Base-by-base conservation (phyloP, 805 yeast genomes). In the Monosporozyma siamensis region DNA sequence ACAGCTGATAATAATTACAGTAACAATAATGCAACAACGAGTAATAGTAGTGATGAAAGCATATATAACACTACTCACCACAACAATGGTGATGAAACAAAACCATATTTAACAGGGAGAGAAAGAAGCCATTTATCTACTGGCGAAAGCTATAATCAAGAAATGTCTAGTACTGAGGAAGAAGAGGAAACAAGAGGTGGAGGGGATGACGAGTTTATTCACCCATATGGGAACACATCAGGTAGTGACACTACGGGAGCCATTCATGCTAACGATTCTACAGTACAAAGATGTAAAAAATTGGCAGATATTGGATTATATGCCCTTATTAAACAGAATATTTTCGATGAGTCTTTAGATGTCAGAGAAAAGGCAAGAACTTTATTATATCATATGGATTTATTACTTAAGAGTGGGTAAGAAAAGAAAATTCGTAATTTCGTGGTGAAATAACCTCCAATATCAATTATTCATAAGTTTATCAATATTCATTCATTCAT, bases 281-380 rank as follows among this genome's bases (percentile, higher is more conserved):
- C 61, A 9, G 41, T 55, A 10, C 48, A 44, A 34, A 50, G 65
- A 41, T 61, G 63, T 41, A 48, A 51, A 38, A 58, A 53, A 43
- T 48, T 61, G 10, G 56, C 51, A 8, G 46, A 45, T 10, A 41
- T 57, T 38, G 64, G 64, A 4, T 42, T 61, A 18, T 50, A 54
- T 40, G 58, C 57, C 18, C 44, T 58, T 4, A 58, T 61, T 6
- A 53, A 56, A 45, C 44, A 51, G 14, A 59, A 58, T 21, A 48
- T 54, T 1, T 50, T 52, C 15, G 61, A 55, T 32, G 55, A 51
- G 15, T 47, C 58, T 6, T 44, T 58, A 11, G 45, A 54, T 29
- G 61, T 58, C 3, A 51, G 59, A 41, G 64, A 61, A 34, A 59
- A 59, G 42, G 61, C 65, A 8, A 53, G 58, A 39, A 54, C 58